Base-by-base conservation (phyloP, 805 yeast species). In the Candida sakaeoensis region DNA sequence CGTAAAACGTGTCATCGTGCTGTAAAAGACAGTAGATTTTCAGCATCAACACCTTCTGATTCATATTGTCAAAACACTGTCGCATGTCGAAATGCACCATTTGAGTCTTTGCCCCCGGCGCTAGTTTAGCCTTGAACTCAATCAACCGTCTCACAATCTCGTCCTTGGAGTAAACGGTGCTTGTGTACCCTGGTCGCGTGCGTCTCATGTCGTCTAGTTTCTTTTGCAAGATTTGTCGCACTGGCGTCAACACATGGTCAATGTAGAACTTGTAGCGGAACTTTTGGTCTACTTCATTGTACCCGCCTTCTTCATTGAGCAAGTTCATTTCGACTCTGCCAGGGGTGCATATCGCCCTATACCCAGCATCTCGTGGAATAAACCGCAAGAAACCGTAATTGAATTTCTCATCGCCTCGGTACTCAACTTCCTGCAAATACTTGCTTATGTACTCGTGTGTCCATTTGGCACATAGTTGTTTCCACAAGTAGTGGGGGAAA, bases 31-130 rank as follows among this genome's bases (percentile, higher is more conserved):
- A 39, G 1, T 53, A 48, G 1, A 75, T 47, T 21, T 69, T 52
- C 3, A 56, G 46, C 2, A 69, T 39, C 2, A 76, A 63, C 42
- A 66, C 68, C 0, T 51, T 47, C 33, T 73, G 75, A 12, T 85
- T 80, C 13, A 89, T 63, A 2, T 79, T 74, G 51, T 91, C 97
- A 55, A 79, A 90, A 41, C 96, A 88, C 3, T 80, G 72, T 40
- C 70, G 72, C 46, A 85, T 78, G 55, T 90, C 98, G 57, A 87
- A 84, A 48, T 85, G 86, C 18, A 84, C 64, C 12, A 74, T 74
- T 51, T 65, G 0, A 80, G 46, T 1, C 47, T 36, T 0, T 77
- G 77, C 3, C 70, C 34, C 34, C 13, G 14, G 3, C 2, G 34
- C n/a, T 8, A 55, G 46, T 0, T 23, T 21, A 2, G 38, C 32